These are phyloP conservation scores for Coniochaeta sp. DNA, from an alignment of 2,329 filamentous ascomycete species.

Conservation along the genomic window DNA sequence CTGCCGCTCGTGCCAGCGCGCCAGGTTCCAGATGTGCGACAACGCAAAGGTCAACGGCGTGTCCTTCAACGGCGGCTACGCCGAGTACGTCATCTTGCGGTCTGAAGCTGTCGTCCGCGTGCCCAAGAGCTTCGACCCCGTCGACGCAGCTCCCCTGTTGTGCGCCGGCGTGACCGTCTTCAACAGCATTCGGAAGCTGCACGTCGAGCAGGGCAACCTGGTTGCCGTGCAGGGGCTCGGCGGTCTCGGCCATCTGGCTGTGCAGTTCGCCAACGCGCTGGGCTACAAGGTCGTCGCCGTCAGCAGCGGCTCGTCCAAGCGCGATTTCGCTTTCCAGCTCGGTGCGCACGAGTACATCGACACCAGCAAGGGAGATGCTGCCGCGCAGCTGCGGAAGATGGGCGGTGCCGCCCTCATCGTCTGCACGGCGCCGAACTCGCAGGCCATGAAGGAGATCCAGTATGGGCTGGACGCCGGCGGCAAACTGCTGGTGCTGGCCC, in stretches of 20 bases:
- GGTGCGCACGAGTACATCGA: constrained; percentile 57
- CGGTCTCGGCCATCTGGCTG: constrained; percentile 69
- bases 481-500: constrained; percentile 53
- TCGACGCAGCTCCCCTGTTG: constrained; percentile 50
- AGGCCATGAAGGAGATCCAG: constrained; percentile 45
- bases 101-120: constrained; percentile 53
- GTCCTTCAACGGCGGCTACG: constrained; percentile 58
- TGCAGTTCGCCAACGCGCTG: constrained; percentile 71
- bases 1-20: constrained; percentile 57
- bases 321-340: constrained; percentile 54
- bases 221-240: constrained; percentile 63
- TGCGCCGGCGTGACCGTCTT: constrained; percentile 61
- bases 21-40: constrained; percentile 62
- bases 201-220: constrained; percentile 42
- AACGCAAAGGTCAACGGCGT: constrained; percentile 58
- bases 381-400: constrained; percentile 36
- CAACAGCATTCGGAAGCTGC: constrained; percentile 48
- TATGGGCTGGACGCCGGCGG: constrained; percentile 46
- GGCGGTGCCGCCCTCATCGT: constrained; percentile 58
- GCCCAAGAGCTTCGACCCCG: constrained; percentile 43
- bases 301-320: constrained; percentile 56
- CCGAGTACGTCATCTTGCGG: constrained; percentile 54
- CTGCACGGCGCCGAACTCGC: constrained; percentile 54
- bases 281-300: constrained; percentile 67
- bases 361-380: constrained; percentile 41